These are phyloP conservation scores for Hygrophoropsis aurantiaca DNA, from an alignment of 768 basidiomycete species.

Conservation along the genomic window DNA sequence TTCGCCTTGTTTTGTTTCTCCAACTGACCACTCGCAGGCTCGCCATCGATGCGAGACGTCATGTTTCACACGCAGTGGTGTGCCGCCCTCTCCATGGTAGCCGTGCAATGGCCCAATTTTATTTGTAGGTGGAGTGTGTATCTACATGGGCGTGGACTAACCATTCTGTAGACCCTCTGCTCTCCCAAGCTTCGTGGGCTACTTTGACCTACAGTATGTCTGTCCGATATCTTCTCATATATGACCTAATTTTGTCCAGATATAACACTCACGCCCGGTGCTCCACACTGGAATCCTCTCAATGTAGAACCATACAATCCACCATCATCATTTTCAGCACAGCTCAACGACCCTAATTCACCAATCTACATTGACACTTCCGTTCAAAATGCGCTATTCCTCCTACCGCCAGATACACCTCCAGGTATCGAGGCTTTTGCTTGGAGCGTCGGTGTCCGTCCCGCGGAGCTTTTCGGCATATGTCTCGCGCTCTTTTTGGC, in stretches of 20 bases:
- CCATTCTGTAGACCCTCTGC: conserved; percentile 70
- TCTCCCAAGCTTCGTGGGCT: conserved; percentile 88
- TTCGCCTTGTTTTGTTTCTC: conserved; percentile 9
- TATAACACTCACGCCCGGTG: conserved; percentile 61
- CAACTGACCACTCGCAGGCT: conserved; percentile 53
- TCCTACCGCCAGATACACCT: conserved; percentile 57
- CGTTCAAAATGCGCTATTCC: conserved; percentile 72
- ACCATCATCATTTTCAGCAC: conserved; percentile 68
- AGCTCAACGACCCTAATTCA: conserved; percentile 68
- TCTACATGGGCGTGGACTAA: conserved; percentile 4
- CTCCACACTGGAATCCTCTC: conserved; percentile 68
- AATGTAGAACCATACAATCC: conserved; percentile 57
- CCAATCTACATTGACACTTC: conserved; percentile 73
- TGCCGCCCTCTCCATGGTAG: conserved; percentile 85
- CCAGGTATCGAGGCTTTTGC: conserved; percentile 82
- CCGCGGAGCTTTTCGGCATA: conserved; percentile 78
- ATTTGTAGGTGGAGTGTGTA: conserved; percentile 60
- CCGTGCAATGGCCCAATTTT: conserved; percentile 93
- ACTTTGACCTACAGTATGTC: conserved; percentile 69
- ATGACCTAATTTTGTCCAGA: conserved; percentile 44
- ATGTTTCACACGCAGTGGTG: conserved; percentile 95
- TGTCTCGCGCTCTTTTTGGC: conserved; percentile 83
- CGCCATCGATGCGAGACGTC: conserved; percentile 89
- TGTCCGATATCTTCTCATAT: conserved; percentile 10
- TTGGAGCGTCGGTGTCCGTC: conserved; percentile 77